A percentile compares a stretch with the other conserved stretches of the same genome.
Evolutionary conservation across 306 rosid genomes (phyloP).

Genomic region (Medicago arabica): DNA sequence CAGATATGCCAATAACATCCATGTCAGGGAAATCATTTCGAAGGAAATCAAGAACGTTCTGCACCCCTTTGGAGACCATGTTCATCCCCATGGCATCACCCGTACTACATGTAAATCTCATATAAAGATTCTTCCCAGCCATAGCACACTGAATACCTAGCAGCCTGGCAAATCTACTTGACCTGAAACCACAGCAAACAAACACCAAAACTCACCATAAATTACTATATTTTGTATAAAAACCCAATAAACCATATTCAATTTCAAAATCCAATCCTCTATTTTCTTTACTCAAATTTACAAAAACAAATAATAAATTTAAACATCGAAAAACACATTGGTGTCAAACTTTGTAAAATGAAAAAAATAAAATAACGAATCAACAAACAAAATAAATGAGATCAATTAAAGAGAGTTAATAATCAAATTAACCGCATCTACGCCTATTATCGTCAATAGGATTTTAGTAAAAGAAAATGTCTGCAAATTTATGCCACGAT

Average conservation of each 20-base stretch:
- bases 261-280: constrained; percentile 9
- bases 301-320: constrained; percentile 2
- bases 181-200: constrained; percentile 48
- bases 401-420: background rate
- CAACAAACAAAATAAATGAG: background rate
- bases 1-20: constrained; percentile 84
- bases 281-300: background rate
- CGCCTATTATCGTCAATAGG: background rate
- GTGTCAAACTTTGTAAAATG: constrained; percentile 13
- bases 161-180: constrained; percentile 77
- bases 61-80: constrained; percentile 89
- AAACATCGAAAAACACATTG: background rate
- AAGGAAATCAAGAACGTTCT: constrained; percentile 76
- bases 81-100: constrained; percentile 96
- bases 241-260: background rate
- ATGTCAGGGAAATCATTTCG: constrained; percentile 76
- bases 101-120: constrained; percentile 76
- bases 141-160: constrained; percentile 63
- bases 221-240: background rate
- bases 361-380: background rate
- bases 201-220: constrained; percentile 28
- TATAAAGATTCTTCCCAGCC: constrained; percentile 67
- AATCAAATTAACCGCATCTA: background rate
- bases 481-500: background rate
- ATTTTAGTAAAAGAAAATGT: background rate